Conservation (phyloP, 2,329 filamentous ascomycete genomes). For the Onygenales sp. region DNA sequence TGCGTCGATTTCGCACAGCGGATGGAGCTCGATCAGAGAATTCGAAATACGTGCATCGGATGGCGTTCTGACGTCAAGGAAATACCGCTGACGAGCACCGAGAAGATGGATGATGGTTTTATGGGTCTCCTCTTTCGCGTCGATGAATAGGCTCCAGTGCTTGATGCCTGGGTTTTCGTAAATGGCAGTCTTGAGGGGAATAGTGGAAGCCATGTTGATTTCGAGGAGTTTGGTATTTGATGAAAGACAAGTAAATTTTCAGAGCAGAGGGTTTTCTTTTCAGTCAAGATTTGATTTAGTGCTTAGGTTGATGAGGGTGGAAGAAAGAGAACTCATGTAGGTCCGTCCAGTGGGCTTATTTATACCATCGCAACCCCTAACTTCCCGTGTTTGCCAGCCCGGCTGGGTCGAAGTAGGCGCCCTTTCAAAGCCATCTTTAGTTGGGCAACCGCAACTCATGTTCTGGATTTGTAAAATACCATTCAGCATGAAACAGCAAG, state of each 20-base stretch:
- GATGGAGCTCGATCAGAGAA: not conserved
- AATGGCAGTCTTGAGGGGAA: slow-evolving; percentile 4
- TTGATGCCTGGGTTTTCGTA: slow-evolving; percentile 7
- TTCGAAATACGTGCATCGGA: not conserved
- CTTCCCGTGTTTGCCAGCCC: not conserved
- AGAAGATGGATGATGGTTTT: slow-evolving; percentile 6
- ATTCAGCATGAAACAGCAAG: not conserved
- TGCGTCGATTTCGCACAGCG: not conserved
- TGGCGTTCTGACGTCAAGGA: not conserved
- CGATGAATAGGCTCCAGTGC: slow-evolving; percentile 6
- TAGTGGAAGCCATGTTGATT: slow-evolving; percentile 1
- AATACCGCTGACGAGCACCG: slow-evolving; percentile 1
- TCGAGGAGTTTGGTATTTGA: not conserved
- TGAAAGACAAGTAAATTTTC: not conserved
- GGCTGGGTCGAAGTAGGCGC: not conserved
- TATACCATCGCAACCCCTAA: not conserved
- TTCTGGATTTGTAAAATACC: not conserved
- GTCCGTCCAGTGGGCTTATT: not conserved
- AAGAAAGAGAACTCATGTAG: not conserved
- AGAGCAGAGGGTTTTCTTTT: not conserved
- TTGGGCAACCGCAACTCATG: not conserved
- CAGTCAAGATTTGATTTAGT: not conserved
- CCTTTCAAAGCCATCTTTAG: not conserved
- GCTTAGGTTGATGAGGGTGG: not conserved
- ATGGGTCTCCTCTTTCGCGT: not conserved